Conservation (phyloP, 1,284 basidiomycete species). For the Athelia psychrophila region DNA sequence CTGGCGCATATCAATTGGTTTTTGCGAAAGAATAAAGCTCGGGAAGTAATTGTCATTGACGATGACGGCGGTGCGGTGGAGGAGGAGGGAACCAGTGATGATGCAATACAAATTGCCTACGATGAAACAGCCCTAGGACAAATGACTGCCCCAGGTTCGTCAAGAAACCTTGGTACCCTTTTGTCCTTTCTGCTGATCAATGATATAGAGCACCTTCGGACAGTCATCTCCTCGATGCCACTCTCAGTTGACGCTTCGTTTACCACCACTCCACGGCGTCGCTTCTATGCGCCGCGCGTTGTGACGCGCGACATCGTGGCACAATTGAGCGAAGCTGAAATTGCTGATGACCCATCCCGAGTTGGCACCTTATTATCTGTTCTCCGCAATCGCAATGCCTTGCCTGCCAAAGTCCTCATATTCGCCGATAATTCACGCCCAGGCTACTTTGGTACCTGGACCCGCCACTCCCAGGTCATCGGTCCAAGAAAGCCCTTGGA, state of each 20-base stretch:
- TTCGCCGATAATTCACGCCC: conserved; percentile 78
- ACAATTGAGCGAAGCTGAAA: conserved; percentile 72
- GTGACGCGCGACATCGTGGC: conserved; percentile 55
- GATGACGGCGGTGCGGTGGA: conserved; percentile 35
- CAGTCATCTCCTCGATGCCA: conserved; percentile 36
- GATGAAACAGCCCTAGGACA: conserved; percentile 9
- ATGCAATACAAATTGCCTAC: conserved; percentile 21
- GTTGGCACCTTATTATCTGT: conserved; percentile 54
- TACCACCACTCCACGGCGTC: conserved; percentile 7
- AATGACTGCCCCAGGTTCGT: conserved; percentile 38
- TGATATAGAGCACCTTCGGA: conserved; percentile 39
- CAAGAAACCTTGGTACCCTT: not conserved
- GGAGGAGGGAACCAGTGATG: conserved; percentile 15
- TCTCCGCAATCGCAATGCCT: conserved; percentile 53
- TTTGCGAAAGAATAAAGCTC: conserved; percentile 24
- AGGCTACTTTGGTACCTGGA: conserved; percentile 87
- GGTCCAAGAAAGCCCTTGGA: conserved; percentile 71
- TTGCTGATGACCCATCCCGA: conserved; percentile 61
- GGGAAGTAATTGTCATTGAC: conserved; percentile 54
- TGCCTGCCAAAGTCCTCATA: conserved; percentile 73
- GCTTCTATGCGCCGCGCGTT: conserved; percentile 1
- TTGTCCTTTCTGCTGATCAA: not conserved
- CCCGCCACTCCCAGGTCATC: conserved; percentile 65
- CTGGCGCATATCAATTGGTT: conserved; percentile 76
- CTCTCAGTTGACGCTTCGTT: conserved; percentile 18